These are phyloP conservation scores for Ilyonectria sp. DNA, from an alignment of 2,329 filamentous ascomycete species.

Conservation along the genomic window DNA sequence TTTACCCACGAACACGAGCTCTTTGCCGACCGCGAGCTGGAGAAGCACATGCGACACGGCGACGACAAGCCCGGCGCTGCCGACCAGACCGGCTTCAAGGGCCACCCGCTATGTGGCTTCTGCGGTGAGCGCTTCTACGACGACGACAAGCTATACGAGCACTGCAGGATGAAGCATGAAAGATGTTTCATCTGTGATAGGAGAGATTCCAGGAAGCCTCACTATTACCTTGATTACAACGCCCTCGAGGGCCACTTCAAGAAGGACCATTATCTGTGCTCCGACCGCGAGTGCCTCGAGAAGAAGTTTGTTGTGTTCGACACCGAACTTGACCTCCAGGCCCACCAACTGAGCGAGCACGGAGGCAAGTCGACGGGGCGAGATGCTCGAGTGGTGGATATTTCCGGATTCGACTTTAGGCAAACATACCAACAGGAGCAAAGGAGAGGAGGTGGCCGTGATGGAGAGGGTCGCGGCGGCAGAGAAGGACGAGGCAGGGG, in stretches of 20 bases:
- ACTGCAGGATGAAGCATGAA: slow-evolving; percentile 95
- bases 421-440: slow-evolving; percentile 77
- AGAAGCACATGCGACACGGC: slow-evolving; percentile 89
- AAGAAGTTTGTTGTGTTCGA: slow-evolving; percentile 99
- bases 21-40: slow-evolving; percentile 85
- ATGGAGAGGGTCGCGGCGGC: slow-evolving; percentile 62
- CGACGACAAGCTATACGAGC: slow-evolving; percentile 92
- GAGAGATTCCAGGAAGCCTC: slow-evolving; percentile 77
- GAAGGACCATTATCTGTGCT: slow-evolving; percentile 88
- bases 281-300: slow-evolving; percentile 89
- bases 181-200: slow-evolving; percentile 95
- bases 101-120: slow-evolving; percentile 94
- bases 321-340: slow-evolving; percentile 94
- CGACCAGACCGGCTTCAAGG: slow-evolving; percentile 96
- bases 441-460: slow-evolving; percentile 58
- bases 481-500: slow-evolving; percentile 67
- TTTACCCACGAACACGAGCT: slow-evolving; percentile 98
- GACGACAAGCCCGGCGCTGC: slow-evolving; percentile 91
- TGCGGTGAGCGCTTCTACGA: slow-evolving; percentile 95
- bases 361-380: slow-evolving; percentile 87
- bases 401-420: slow-evolving; percentile 87
- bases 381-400: slow-evolving; percentile 88
- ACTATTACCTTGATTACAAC: slow-evolving; percentile 93
- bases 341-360: slow-evolving; percentile 89
- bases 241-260: slow-evolving; percentile 89